Base-by-base conservation (phyloP, 169 alveolate genomes). In the Eimeria falciformis region DNA sequence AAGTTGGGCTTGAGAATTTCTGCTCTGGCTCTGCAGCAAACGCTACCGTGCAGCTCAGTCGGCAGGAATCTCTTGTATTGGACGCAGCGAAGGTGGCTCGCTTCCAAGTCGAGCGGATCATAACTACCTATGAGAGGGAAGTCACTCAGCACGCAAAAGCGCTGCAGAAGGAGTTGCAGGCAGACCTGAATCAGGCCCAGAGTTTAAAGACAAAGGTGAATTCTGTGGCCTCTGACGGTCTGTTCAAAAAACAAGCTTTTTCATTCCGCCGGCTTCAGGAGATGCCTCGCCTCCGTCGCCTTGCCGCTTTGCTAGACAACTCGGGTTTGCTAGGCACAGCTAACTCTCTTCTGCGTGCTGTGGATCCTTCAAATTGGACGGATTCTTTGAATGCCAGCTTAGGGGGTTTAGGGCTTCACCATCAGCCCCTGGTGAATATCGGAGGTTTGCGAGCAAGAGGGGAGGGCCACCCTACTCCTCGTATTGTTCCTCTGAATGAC, bases 401-500 rank as follows among this genome's bases (percentile, higher is more conserved):
- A 23, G 87, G 87, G 50, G 87, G 87, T 3, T 47, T 78, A 2
- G 87, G 87, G 18, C 87, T 78, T 12, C 87, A 78, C 69, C 87
- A 78, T 14, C 33, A 47, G 69, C 45, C 46, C 50, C 87, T 78
- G 0, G 50, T 68, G 65, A 78, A 78, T 47, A 78, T 78, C 27
- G 87, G 87, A 5, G 71, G 69, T 5, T 68, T 78, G 87, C 50
- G 50, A 0, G 45, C 21, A 40, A 69, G 50, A 14, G 65, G 50
- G 45, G 69, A 47, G 21, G 71, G 87, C 87, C 29, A 47, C 14
- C 29, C 87, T 11, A 29, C 18, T 37, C 25, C 50, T 65, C 7
- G n/a, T 50, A 6, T 47, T 37, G 29, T 50, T 27, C 69, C 87
- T 9, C 25, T 78, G 0, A 50, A 65, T 9, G 87, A 78, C 71